Conservation (phyloP, 148 eudicot genomes). For the Vaccinium macrocarpon region DNA sequence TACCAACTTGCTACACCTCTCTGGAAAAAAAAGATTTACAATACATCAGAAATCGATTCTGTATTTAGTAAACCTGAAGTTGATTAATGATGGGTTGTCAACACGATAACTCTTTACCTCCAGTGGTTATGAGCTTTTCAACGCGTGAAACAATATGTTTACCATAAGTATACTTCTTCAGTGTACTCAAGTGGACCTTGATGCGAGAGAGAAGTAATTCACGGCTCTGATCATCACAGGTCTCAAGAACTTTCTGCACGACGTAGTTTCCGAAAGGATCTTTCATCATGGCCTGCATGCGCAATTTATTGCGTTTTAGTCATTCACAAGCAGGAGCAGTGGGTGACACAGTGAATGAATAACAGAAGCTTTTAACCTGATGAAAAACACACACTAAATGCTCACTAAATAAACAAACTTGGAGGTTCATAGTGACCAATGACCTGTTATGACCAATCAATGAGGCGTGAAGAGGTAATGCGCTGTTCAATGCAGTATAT, state of each 20-base stretch:
- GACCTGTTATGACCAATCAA: neutral
- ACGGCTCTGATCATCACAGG: constrained; percentile 52
- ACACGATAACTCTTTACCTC: constrained; percentile 32
- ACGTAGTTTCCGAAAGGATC: constrained; percentile 72
- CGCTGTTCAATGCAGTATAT: neutral
- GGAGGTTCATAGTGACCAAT: neutral
- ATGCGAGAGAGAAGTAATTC: constrained; percentile 56
- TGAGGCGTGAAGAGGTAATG: neutral
- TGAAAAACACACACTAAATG: neutral
- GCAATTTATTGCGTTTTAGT: neutral
- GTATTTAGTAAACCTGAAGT: neutral
- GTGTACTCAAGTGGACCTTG: constrained; percentile 48
- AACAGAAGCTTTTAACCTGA: neutral
- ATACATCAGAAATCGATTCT: neutral
- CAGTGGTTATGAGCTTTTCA: constrained; percentile 58
- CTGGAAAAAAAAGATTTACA: constrained; percentile 22
- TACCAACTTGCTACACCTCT: constrained; percentile 25
- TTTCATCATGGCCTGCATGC: constrained; percentile 64
- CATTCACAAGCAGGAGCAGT: neutral
- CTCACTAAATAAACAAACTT: neutral
- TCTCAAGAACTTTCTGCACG: constrained; percentile 62
- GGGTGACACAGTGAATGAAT: neutral
- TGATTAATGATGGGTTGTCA: neutral
- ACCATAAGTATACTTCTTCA: constrained; percentile 59
- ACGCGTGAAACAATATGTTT: constrained; percentile 66